phyloP scores from a whole-genome alignment of 2,329 filamentous ascomycete species.

The Curvularia hawaiiensis region DNA sequence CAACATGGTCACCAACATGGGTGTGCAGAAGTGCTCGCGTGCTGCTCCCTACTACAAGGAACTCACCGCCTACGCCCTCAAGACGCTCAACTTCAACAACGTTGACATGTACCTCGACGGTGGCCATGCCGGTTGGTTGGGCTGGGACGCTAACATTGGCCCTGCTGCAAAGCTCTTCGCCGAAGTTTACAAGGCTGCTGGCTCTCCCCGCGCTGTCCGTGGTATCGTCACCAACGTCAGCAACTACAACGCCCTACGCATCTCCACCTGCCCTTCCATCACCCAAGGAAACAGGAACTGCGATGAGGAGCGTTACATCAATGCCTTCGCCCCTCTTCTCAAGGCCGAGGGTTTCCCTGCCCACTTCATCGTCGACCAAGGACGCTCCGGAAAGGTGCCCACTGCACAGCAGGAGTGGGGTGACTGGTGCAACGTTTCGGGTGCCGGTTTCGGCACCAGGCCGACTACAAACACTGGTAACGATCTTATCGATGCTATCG shows the following conservation, averaged over 20 bases:
- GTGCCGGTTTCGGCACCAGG: conserved; percentile 68
- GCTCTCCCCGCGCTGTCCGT: conserved; percentile 54
- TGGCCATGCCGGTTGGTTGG: conserved; percentile 68
- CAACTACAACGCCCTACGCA: conserved; percentile 63
- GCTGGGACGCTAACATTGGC: conserved; percentile 64
- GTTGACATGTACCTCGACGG: conserved; percentile 69
- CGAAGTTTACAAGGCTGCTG: conserved; percentile 54
- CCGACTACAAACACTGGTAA: conserved; percentile 67
- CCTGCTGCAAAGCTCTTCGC: conserved; percentile 58
- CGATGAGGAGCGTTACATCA: conserved; percentile 60
- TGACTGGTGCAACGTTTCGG: conserved; percentile 71
- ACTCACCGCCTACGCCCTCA: conserved; percentile 61
- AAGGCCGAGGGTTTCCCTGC: conserved; percentile 55
- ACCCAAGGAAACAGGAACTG: conserved; percentile 56
- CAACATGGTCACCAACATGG: conserved; percentile 66
- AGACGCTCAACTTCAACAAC: conserved; percentile 63
- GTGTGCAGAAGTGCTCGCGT: conserved; percentile 59
- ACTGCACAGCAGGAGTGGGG: conserved; percentile 63
- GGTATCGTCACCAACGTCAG: conserved; percentile 63
- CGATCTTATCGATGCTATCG: conserved; percentile 66
- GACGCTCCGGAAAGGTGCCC: conserved; percentile 66
- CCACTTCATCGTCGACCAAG: conserved; percentile 60
- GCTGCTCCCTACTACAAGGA: conserved; percentile 61
- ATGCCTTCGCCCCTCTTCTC: conserved; percentile 57
- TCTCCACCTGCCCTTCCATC: conserved; percentile 52